Base-by-base conservation (phyloP, 1,139 yeast genomes). In the Candida neerlandica region DNA sequence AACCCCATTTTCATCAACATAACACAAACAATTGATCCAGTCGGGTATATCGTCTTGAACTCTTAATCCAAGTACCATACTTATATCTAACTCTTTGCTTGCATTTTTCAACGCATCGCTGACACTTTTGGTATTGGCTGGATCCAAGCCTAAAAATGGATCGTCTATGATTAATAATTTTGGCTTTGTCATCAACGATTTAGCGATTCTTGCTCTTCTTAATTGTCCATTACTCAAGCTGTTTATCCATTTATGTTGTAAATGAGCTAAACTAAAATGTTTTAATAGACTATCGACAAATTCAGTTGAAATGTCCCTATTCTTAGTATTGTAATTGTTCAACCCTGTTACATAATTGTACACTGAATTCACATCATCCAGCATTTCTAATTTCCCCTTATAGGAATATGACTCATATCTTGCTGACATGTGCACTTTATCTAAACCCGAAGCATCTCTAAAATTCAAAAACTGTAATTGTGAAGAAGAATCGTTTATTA, bases 151-250 rank as follows among this genome's bases (percentile, higher is more conserved):
- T 43, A 94, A 69, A 61, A 90, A 91, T 7, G 97, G 97, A 59
- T 94, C 98, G 64, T 94, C 98, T 15, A 94, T 77, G 10, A 92
- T 65, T 50, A 91, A 70, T 23, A 91, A 58, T 39, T 74, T 73
- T 0, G 97, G 97, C 44, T 80, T 72, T 48, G 75, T 72, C 47
- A 90, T 76, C 47, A 94, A 62, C 0, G 92, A 82, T 54, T 81
- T 79, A 0, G 97, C 98, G 29, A 94, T 72, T 53, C 97, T 75
- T 0, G 97, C 96, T 45, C 99, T 74, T 57, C 99, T 77, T 65
- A 89, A 84, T 66, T 94, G 99, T 0, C 99, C 99, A 64, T 94
- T 94, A 65, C 96, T 88, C 45, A 94, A 73, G 0, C 95, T 89
- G 64, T 89, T 89, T 43, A 89, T 82, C 91, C 96, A 92, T 53